Evolutionary conservation across 208 protist genomes (phyloP).

Genomic region (Crithidia bombi): DNA sequence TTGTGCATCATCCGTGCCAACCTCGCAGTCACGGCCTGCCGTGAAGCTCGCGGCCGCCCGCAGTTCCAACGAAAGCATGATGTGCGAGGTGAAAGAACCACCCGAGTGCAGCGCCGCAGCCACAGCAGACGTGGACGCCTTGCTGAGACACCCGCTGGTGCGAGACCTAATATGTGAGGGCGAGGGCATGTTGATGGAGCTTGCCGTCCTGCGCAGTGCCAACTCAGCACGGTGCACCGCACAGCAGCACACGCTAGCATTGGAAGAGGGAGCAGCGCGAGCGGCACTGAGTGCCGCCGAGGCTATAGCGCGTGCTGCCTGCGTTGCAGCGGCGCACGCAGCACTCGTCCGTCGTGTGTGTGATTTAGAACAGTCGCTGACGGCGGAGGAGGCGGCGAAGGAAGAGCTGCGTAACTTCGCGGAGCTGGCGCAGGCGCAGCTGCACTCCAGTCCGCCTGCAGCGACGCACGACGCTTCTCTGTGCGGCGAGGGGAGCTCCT

Average conservation of each 20-base stretch:
- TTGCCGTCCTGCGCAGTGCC: constrained; percentile 30
- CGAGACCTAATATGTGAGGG: constrained; percentile 59
- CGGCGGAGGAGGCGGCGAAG: constrained; percentile 29
- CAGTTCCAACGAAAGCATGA: background rate
- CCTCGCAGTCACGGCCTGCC: background rate
- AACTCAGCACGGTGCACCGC: background rate
- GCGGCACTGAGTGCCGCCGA: constrained; percentile 25
- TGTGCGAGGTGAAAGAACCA: background rate
- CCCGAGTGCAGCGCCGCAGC: background rate
- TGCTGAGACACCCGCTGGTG: constrained; percentile 44
- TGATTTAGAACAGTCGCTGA: constrained; percentile 22
- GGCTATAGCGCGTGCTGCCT: constrained; percentile 15
- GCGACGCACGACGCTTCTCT: background rate
- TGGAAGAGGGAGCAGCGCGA: constrained; percentile 19
- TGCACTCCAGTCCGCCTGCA: constrained; percentile 18
- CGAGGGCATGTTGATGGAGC: constrained; percentile 51
- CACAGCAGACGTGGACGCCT: background rate
- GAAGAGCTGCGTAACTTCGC: constrained; percentile 50
- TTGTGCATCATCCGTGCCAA: background rate
- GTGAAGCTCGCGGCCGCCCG: background rate
- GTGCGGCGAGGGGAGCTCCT: background rate
- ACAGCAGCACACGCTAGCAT: background rate
- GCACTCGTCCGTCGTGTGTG: constrained; percentile 2
- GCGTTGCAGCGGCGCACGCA: constrained; percentile 10
- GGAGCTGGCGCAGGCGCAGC: constrained; percentile 49